Conservation (phyloP, 805 yeast genomes). For the Candida pseudoglaebosa region DNA sequence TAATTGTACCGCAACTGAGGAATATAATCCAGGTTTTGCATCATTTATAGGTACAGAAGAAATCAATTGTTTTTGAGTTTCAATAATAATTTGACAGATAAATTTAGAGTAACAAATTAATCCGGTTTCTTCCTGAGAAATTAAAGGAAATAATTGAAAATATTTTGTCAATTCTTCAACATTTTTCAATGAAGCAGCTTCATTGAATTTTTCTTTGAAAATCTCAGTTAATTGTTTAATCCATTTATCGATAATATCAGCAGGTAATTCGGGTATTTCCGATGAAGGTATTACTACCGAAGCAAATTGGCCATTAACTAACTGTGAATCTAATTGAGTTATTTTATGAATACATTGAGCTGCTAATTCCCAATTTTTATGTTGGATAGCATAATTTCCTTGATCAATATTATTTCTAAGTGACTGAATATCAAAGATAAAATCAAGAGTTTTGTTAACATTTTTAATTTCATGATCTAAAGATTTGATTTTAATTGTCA, state of each 20-base stretch:
- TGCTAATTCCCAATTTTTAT: conserved; percentile 71
- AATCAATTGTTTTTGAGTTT: conserved; percentile 68
- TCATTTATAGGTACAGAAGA: conserved; percentile 22
- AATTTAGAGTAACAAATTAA: conserved; percentile 78
- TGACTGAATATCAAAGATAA: conserved; percentile 62
- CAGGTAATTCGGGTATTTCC: conserved; percentile 80
- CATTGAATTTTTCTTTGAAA: conserved; percentile 60
- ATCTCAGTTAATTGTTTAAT: conserved; percentile 50
- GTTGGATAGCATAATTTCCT: conserved; percentile 65
- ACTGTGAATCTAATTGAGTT: conserved; percentile 46
- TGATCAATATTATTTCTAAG: conserved; percentile 63
- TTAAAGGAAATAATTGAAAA: conserved; percentile 84
- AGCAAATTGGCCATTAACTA: conserved; percentile 65
- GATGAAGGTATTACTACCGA: conserved; percentile 79
- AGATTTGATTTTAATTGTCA: conserved; percentile 65
- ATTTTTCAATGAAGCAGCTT: conserved; percentile 63
- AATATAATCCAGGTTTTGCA: conserved; percentile 47
- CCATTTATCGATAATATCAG: conserved; percentile 53
- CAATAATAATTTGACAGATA: conserved; percentile 78
- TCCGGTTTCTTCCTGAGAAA: conserved; percentile 69
- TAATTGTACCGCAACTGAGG: conserved; percentile 59
- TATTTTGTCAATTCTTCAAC: conserved; percentile 70
- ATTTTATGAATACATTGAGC: conserved; percentile 56
- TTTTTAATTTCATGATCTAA: conserved; percentile 68
- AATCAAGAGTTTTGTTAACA: conserved; percentile 57